Base-by-base conservation (phyloP, 23 red algal genomes). In the Gracilaria vermiculophylla region DNA sequence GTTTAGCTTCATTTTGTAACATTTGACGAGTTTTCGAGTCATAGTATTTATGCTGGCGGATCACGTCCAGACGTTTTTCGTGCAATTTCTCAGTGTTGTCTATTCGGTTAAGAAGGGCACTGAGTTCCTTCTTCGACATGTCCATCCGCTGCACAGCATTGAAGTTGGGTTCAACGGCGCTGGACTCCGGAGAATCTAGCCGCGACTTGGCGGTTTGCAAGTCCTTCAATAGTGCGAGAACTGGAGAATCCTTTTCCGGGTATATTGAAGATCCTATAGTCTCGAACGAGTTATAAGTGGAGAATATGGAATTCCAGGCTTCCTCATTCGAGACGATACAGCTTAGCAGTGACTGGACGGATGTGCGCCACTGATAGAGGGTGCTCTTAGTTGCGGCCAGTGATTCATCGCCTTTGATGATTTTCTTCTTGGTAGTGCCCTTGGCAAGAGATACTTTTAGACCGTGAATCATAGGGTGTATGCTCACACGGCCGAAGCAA, bases 361-460 rank as follows among this genome's bases (percentile, higher is more conserved):
- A 61, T 5, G 53, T 37, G 47, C 69, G 62, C 84, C 84, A 88
- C 16, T 61, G 62, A 33, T 66, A 41, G 35, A 88, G 72, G 23
- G 69, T 76, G 16, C 36, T 40, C 35, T 73, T 53, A 2, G 84
- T 88, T 1, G 66, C 69, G 36, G 43, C 33, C 36, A 72, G 84
- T 20, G 84, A 77, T 35, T 88, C 84, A 69, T 88, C 84, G 5
- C 36, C 15, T 36, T 62, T 70, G 42, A 77, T 58, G 57, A 88
- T 88, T 28, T 78, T 57, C 39, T 69, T 65, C 62, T 85, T 85
- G 50, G 58, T 53, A 2, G 84, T 88, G 13, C 52, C 69, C 57
- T 58, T 61, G 12, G 69, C 53, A 17, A 88, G 62, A 44, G 84
- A 77, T 16, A 88, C 84, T 53, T 88, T 88, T 24, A 88, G 84